Conservation (phyloP, 2,329 filamentous ascomycete genomes). For the Gremmenia infestans region DNA sequence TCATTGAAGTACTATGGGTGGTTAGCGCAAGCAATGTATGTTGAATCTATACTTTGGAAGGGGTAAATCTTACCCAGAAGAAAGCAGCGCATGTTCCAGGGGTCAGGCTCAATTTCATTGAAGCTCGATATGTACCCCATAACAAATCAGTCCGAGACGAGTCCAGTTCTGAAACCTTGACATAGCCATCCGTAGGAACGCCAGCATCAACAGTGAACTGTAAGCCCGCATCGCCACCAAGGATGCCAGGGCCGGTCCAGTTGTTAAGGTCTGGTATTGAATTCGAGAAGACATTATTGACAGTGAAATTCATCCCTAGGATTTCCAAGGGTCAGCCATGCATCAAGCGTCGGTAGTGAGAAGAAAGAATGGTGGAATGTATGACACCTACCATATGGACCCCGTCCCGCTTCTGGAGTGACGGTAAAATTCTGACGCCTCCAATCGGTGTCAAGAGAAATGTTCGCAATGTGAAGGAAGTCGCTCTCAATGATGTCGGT, state of each 20-base stretch:
- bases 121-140: slow-evolving; percentile 64
- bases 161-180: slow-evolving; percentile 61
- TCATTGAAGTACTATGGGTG: slow-evolving; percentile 64
- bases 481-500: slow-evolving; percentile 69
- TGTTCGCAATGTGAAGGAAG: slow-evolving; percentile 53
- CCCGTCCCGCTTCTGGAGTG: slow-evolving; percentile 50
- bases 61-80: slow-evolving; percentile 58
- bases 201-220: slow-evolving; percentile 48
- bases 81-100: slow-evolving; percentile 65
- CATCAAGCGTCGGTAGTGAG: neutral
- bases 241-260: slow-evolving; percentile 40
- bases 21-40: neutral
- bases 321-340: neutral
- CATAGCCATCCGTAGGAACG: slow-evolving; percentile 43
- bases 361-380: neutral
- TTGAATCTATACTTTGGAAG: neutral
- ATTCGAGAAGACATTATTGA: slow-evolving; percentile 53
- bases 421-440: slow-evolving; percentile 62
- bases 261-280: slow-evolving; percentile 38
- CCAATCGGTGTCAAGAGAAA: slow-evolving; percentile 56
- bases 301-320: slow-evolving; percentile 48
- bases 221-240: slow-evolving; percentile 47
- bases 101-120: slow-evolving; percentile 50
- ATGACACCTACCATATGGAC: slow-evolving; percentile 45
- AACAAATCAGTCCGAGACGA: slow-evolving; percentile 55